Evolutionary conservation across 73 alveolate genomes (phyloP).

Genomic region (Paramecium pentaurelia): DNA sequence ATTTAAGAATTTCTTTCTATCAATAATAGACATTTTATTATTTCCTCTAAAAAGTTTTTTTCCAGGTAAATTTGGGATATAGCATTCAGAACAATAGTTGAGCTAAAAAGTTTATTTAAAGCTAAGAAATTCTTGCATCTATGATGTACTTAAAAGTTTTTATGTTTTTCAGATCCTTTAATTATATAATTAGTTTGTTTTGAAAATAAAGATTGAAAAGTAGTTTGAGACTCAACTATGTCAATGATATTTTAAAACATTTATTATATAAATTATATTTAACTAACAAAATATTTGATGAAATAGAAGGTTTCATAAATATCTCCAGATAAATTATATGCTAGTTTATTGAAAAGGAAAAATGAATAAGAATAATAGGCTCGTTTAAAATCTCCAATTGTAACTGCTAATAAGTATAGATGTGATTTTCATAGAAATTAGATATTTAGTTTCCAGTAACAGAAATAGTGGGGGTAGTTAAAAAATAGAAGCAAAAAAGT

Average conservation of each 20-base stretch:
- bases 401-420: neutral
- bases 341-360: conserved; percentile 12
- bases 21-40: neutral
- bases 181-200: conserved; percentile 68
- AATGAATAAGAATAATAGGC: neutral
- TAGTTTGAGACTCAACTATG: neutral
- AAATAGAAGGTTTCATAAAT: conserved; percentile 15
- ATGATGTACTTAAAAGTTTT: conserved; percentile 69
- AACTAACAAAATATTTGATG: neutral
- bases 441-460: conserved; percentile 13
- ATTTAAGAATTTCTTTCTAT: neutral
- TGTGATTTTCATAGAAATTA: neutral
- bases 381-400: neutral
- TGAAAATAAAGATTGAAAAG: neutral
- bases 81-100: conserved; percentile 78
- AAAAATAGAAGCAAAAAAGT: conserved; percentile 21
- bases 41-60: conserved; percentile 43
- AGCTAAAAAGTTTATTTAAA: conserved; percentile 63
- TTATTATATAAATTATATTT: neutral
- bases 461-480: neutral
- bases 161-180: conserved; percentile 71
- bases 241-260: neutral
- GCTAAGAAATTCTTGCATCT: conserved; percentile 81
- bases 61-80: conserved; percentile 81
- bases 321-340: conserved; percentile 45